phyloP scores from a whole-genome alignment of 2,329 filamentous ascomycete genomes.

The Penicillium thymicola region DNA sequence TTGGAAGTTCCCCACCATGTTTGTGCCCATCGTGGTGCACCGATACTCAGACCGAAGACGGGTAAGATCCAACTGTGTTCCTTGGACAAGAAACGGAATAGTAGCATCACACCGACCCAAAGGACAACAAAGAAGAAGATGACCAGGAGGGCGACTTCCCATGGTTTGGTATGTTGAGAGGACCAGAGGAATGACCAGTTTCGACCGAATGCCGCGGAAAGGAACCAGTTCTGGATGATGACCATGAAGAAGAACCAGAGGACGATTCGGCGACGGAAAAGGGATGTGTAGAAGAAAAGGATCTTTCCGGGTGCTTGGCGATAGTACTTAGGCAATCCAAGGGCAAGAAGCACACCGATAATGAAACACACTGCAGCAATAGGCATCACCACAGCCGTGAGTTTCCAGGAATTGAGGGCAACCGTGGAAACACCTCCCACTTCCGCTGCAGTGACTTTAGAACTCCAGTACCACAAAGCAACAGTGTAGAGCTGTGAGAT shows the following conservation, averaged over 20 bases:
- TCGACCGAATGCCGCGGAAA: slow-evolving; percentile 62
- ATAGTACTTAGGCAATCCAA: slow-evolving; percentile 64
- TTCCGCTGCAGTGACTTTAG: slow-evolving; percentile 43
- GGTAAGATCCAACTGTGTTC: slow-evolving; percentile 65
- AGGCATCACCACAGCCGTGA: slow-evolving; percentile 56
- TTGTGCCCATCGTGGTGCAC: slow-evolving; percentile 63
- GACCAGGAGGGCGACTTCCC: slow-evolving; percentile 54
- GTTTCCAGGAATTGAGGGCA: slow-evolving; percentile 44
- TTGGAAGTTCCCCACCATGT: slow-evolving; percentile 63
- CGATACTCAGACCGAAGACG: slow-evolving; percentile 64
- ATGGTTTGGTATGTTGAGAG: slow-evolving; percentile 54
- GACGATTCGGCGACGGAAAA: slow-evolving; percentile 61
- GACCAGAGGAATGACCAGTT: slow-evolving; percentile 65
- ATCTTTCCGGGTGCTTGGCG: slow-evolving; percentile 61
- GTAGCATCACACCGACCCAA: slow-evolving; percentile 48
- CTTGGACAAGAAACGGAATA: slow-evolving; percentile 56
- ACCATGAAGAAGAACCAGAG: slow-evolving; percentile 65
- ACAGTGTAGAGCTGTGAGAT: slow-evolving; percentile 64
- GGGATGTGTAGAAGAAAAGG: slow-evolving; percentile 62
- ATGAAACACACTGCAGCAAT: slow-evolving; percentile 56
- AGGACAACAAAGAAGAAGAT: slow-evolving; percentile 51
- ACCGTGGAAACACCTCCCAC: slow-evolving; percentile 34
- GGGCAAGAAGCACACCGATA: slow-evolving; percentile 53
- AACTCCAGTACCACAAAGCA: slow-evolving; percentile 65
- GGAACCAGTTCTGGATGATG: slow-evolving; percentile 65